Base-by-base conservation (phyloP, 192 early-diverging fungal genomes). In the Obelidium mucronatum region DNA sequence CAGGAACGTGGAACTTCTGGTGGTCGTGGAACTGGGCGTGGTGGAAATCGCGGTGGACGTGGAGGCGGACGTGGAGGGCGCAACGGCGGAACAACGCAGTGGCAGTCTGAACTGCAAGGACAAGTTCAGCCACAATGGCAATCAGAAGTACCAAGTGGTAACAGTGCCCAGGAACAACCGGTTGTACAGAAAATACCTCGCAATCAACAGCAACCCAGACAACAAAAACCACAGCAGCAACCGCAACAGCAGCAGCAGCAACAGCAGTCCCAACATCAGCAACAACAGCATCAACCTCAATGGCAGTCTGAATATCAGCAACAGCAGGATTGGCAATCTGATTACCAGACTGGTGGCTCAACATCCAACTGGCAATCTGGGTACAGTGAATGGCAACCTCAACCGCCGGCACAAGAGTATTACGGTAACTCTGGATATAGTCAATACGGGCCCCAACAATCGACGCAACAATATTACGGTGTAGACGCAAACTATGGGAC, bases 91-190 rank as follows among this genome's bases (percentile, higher is more conserved):
- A 17, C 17, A 35, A 5, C 39, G 5, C 62, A 64, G 31, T 64
- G 62, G 62, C 62, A 64, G 36, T 64, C 62, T 34, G 62, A 64
- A 33, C 62, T 64, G 3, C 62, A 64, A 64, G 28, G 15, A 28
- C 62, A 64, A 64, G 6, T 11, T 11, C 58, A 60, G 28, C 62
- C 31, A 64, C 62, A 64, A 64, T 64, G 39, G 39, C 62, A 64
- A 64, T 33, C 17, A 34, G n/a, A 64, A 64, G 35, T 35, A 64
- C 31, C 31, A 40, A 60, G 15, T 11, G 26, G 15, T 26, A n/a
- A n/a, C n/a, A n/a, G n/a, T n/a, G n/a, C n/a, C n/a, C n/a, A n/a
- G n/a, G n/a, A n/a, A 8, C 58, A 60, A 30, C 58, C 17, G 28
- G 8, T 26, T 26, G 8, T 15, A 60, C 58, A 60, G 28, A 33